These are phyloP conservation scores for Phytophthora idaei DNA, from an alignment of 352 stramenopile genomes.

Conservation along the genomic window DNA sequence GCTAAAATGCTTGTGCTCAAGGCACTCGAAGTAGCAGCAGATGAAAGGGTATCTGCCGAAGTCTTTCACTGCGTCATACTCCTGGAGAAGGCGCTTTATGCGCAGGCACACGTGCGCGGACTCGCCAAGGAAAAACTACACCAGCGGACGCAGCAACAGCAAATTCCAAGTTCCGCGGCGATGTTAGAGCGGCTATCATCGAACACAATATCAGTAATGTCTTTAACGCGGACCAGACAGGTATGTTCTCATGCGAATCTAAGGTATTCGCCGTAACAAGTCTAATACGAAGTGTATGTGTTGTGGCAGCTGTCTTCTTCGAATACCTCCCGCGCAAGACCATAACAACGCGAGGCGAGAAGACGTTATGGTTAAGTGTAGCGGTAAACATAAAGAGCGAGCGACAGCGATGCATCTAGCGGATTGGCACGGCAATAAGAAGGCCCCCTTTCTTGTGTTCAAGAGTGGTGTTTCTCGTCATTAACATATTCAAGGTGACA, in stretches of 20 bases:
- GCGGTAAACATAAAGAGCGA: conserved; percentile 8
- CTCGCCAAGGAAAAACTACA: conserved; percentile 8
- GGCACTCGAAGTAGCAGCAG: conserved; percentile 7
- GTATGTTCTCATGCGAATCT: too few species aligned
- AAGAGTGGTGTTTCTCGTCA: background rate
- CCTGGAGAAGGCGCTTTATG: conserved; percentile 4
- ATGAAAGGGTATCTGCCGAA: too few species aligned
- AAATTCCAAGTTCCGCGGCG: background rate
- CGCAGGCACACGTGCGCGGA: conserved; percentile 3
- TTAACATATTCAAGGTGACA: background rate
- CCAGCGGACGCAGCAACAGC: conserved; percentile 6
- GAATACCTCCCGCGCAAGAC: background rate
- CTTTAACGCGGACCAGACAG: conserved; percentile 17
- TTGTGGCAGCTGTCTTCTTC: background rate
- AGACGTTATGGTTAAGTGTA: conserved; percentile 14
- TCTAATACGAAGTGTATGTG: too few species aligned
- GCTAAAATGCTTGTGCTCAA: conserved; percentile 9
- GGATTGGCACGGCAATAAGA: conserved; percentile 8
- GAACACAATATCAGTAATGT: background rate
- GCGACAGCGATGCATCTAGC: conserved; percentile 4
- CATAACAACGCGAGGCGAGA: background rate
- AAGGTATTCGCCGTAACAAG: too few species aligned
- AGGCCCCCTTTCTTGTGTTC: conserved; percentile 9
- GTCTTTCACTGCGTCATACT: too few species aligned
- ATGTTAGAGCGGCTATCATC: conserved; percentile 7